Conservation (phyloP, 2,329 filamentous ascomycete genomes). For the Aspergillus fructus region DNA sequence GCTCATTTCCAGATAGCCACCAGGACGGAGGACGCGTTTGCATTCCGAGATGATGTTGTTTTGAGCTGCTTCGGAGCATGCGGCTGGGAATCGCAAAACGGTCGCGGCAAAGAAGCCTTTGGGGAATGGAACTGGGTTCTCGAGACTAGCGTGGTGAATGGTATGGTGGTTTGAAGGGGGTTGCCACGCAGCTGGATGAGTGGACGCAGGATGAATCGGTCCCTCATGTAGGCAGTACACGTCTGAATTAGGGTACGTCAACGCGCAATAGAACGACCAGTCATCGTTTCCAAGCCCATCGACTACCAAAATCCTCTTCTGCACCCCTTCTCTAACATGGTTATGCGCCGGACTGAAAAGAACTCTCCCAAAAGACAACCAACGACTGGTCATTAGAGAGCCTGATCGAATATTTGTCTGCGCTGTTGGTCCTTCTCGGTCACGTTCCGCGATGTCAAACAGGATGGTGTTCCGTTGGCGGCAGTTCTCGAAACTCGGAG, state of each 20-base stretch:
- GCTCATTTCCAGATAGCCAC: constrained; percentile 51
- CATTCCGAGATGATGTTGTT: constrained; percentile 49
- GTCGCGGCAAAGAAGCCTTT: constrained; percentile 47
- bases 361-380: constrained; percentile 52
- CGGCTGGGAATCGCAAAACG: constrained; percentile 48
- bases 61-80: constrained; percentile 44
- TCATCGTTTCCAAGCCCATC: constrained; percentile 53
- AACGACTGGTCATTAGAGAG: constrained; percentile 52
- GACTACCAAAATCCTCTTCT: constrained; percentile 48
- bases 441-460: constrained; percentile 43
- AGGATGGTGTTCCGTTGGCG: constrained; percentile 34
- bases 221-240: constrained; percentile 46
- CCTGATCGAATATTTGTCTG: constrained; percentile 50
- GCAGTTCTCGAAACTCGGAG: constrained; percentile 27
- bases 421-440: constrained; percentile 40
- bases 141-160: constrained; percentile 42
- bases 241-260: constrained; percentile 47
- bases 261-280: constrained; percentile 53
- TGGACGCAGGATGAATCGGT: constrained; percentile 30
- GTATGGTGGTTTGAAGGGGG: constrained; percentile 45
- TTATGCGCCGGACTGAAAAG: constrained; percentile 52
- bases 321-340: constrained; percentile 40
- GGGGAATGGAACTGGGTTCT: constrained; percentile 47
- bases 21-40: constrained; percentile 49
- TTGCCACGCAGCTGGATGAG: constrained; percentile 43